A percentile compares a stretch with the other conserved stretches of the same genome.
Conservation (phyloP, 148 eudicot species). For the Spergularia marina region DNA sequence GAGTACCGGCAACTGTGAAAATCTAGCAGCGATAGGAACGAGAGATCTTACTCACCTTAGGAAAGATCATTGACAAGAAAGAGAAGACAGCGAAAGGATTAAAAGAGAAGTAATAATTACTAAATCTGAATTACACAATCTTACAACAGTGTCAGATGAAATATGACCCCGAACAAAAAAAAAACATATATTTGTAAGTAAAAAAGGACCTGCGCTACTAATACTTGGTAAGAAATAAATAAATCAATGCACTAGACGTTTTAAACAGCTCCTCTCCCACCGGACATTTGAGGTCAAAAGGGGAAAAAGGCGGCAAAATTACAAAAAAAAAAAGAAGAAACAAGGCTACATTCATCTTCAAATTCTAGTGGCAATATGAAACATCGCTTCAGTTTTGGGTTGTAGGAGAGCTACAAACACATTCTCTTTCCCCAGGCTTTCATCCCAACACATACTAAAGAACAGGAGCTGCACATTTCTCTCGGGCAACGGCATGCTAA, state of each 20-base stretch:
- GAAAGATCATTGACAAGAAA: too few species aligned
- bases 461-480: constrained; percentile 31
- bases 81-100: too few species aligned
- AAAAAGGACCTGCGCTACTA: constrained; percentile 6
- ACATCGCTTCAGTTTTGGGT: constrained; percentile 21
- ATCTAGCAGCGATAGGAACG: too few species aligned
- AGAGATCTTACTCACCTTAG: too few species aligned
- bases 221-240: constrained; percentile 33
- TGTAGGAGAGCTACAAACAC: constrained; percentile 35
- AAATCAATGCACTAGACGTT: constrained; percentile 44
- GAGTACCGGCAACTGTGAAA: too few species aligned
- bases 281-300: constrained; percentile 25
- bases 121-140: background rate
- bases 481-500: constrained; percentile 27
- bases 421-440: constrained; percentile 23
- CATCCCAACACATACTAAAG: constrained; percentile 24
- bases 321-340: constrained; percentile 4
- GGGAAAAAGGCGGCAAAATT: background rate
- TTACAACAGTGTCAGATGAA: constrained; percentile 19
- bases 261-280: constrained; percentile 33
- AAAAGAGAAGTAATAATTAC: too few species aligned
- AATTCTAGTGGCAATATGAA: constrained; percentile 40
- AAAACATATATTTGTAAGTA: background rate
- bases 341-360: constrained; percentile 37
- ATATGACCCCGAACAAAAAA: constrained; percentile 14